Evolutionary conservation across 805 yeast species (phyloP).

Genomic region (Suhomyces prunicola): DNA sequence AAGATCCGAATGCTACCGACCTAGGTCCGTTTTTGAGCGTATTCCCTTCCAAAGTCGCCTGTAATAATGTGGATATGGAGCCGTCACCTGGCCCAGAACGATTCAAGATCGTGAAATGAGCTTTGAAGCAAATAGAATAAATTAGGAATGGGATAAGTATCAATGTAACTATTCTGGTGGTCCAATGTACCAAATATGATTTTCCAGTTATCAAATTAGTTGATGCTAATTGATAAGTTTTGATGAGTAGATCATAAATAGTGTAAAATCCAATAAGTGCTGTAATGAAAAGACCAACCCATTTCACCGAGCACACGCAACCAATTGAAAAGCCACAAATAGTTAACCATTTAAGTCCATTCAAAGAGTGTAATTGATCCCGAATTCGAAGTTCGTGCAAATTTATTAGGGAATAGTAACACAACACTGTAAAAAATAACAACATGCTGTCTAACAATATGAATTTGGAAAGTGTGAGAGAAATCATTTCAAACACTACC

Average conservation of each 20-base stretch:
- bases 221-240: conserved; percentile 34
- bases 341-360: conserved; percentile 54
- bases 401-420: conserved; percentile 38
- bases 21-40: conserved; percentile 66
- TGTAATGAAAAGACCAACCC: conserved; percentile 79
- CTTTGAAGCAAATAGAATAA: conserved; percentile 69
- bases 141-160: conserved; percentile 70
- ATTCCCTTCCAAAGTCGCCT: conserved; percentile 74
- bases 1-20: conserved; percentile 59
- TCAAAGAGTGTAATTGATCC: conserved; percentile 32
- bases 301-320: conserved; percentile 79
- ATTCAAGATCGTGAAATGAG: conserved; percentile 73
- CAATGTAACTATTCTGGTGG: conserved; percentile 58
- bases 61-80: conserved; percentile 84
- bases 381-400: conserved; percentile 46
- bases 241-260: conserved; percentile 48
- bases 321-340: conserved; percentile 70
- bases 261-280: conserved; percentile 58
- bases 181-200: conserved; percentile 65
- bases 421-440: conserved; percentile 62
- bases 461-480: conserved; percentile 68
- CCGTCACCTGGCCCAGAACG: conserved; percentile 93
- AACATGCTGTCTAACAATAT: conserved; percentile 76
- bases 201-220: conserved; percentile 14
- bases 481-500: conserved; percentile 67